Evolutionary conservation across 768 basidiomycete genomes (phyloP), one percentile per base, ranked within the genome.

Genomic region (Mycena belliarum): DNA sequence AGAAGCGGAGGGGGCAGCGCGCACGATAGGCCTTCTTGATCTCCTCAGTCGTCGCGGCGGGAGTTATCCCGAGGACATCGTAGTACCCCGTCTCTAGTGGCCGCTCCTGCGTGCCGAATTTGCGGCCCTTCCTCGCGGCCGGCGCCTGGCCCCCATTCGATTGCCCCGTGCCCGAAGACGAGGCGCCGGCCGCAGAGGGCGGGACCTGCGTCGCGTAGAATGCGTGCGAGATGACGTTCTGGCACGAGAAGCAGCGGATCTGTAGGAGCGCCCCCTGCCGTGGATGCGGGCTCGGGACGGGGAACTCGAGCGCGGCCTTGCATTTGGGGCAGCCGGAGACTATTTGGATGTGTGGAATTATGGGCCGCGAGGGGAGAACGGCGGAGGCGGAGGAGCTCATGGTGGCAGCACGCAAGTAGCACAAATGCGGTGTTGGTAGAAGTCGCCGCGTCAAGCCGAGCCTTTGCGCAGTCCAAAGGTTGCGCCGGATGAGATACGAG

Each of bases 31-130:
- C 89, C 69, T 90, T 94, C 80, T 95, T 95, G 69, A 96, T 81
- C 47, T 95, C 93, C 18, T 93, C 92, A 5, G 82, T 80, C 16
- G 87, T 86, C 8, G 93, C 93, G 60, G 85, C 82, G 18, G 89
- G 79, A 0, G 88, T 72, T 1, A 95, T 81, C 8, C 89, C 91
- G 6, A 95, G 78, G 21, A 91, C 79, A 68, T 96, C 93, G 66
- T 95, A 96, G 73, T 95, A 95, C n/a, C 81, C 87, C 0, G 89
- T 94, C 68, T 96, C 93, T 35, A 96, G 75, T 7, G 93, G 94
- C 52, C 85, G 80, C 60, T 93, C 91, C 70, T 95, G 91, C 18
- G 93, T 91, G 1, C 93, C 93, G 61, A 93, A 92, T 78, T 90
- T 92, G 58, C 93, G 76, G 11, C 85, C 82, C 68, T 81, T 87